phyloP scores from a whole-genome alignment of 257 asterid species.

The Solanum dulcamara region DNA sequence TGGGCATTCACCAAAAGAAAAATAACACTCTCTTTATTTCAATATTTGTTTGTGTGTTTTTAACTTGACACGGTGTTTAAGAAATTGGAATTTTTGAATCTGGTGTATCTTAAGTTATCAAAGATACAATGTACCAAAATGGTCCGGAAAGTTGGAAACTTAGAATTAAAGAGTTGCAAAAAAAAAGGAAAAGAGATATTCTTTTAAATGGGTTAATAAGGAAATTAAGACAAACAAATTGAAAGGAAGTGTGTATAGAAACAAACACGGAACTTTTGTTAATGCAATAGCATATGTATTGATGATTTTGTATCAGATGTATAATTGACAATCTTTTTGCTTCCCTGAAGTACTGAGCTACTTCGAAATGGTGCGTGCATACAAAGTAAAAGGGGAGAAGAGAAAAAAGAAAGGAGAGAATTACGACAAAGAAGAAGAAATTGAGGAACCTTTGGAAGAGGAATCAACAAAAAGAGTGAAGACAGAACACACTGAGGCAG shows the following conservation, averaged over 20 bases:
- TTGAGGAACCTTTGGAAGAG: not conserved
- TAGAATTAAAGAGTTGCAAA: too few species aligned
- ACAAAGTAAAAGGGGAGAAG: slow-evolving; percentile 27
- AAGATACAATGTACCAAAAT: too few species aligned
- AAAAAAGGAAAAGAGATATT: too few species aligned
- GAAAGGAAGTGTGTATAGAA: not conserved
- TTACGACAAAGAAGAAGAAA: slow-evolving; percentile 16
- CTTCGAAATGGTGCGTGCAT: slow-evolving; percentile 19
- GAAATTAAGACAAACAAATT: not conserved
- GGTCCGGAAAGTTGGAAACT: not conserved
- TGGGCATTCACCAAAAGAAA: not conserved
- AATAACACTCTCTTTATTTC: not conserved
- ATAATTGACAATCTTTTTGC: not conserved
- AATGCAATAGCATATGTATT: not conserved
- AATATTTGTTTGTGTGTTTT: not conserved
- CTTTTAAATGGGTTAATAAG: not conserved
- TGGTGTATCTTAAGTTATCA: too few species aligned
- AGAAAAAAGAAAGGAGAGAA: slow-evolving; percentile 19
- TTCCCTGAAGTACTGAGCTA: not conserved
- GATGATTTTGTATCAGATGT: not conserved
- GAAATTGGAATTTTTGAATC: not conserved
- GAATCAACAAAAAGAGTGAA: slow-evolving; percentile 11
- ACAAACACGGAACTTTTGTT: not conserved
- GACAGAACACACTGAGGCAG: slow-evolving; percentile 12
- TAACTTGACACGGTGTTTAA: not conserved